These are phyloP conservation scores for Raffaelea arxii DNA, from an alignment of 2,329 filamentous ascomycete genomes.

Conservation along the genomic window DNA sequence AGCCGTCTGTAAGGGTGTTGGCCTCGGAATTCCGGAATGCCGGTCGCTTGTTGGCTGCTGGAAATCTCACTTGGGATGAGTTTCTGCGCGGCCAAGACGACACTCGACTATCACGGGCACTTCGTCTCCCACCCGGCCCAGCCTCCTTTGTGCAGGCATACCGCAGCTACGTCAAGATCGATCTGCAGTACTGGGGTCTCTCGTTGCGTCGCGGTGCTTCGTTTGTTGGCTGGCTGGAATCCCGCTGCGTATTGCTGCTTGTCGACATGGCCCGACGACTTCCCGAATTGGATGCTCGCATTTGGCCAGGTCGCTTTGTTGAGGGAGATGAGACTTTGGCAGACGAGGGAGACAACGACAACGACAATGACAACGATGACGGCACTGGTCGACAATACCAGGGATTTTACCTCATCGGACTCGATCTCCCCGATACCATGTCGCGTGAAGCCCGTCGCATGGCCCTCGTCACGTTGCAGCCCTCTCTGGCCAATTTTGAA, in stretches of 20 bases:
- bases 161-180: slow-evolving; percentile 48
- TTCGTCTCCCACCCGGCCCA: slow-evolving; percentile 17
- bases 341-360: background rate
- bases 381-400: slow-evolving; percentile 37
- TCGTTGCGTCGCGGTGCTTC: slow-evolving; percentile 42
- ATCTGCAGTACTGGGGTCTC: slow-evolving; percentile 56
- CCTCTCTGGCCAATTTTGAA: slow-evolving; percentile 38
- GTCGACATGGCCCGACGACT: slow-evolving; percentile 47
- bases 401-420: slow-evolving; percentile 52
- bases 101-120: background rate
- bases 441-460: slow-evolving; percentile 30
- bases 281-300: slow-evolving; percentile 40
- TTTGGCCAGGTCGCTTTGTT: slow-evolving; percentile 55
- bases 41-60: slow-evolving; percentile 24
- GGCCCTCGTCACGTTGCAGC: slow-evolving; percentile 32
- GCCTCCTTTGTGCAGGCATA: slow-evolving; percentile 41
- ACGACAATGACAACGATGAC: slow-evolving; percentile 22
- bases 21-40: slow-evolving; percentile 41
- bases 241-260: slow-evolving; percentile 45
- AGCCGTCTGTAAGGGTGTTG: slow-evolving; percentile 41
- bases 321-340: slow-evolving; percentile 16
- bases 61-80: slow-evolving; percentile 29
- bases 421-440: slow-evolving; percentile 25
- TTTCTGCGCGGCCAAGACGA: slow-evolving; percentile 24
- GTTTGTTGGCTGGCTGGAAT: slow-evolving; percentile 56